phyloP scores from a whole-genome alignment of 192 early-diverging fungal species.

The Coemansia sp. region DNA sequence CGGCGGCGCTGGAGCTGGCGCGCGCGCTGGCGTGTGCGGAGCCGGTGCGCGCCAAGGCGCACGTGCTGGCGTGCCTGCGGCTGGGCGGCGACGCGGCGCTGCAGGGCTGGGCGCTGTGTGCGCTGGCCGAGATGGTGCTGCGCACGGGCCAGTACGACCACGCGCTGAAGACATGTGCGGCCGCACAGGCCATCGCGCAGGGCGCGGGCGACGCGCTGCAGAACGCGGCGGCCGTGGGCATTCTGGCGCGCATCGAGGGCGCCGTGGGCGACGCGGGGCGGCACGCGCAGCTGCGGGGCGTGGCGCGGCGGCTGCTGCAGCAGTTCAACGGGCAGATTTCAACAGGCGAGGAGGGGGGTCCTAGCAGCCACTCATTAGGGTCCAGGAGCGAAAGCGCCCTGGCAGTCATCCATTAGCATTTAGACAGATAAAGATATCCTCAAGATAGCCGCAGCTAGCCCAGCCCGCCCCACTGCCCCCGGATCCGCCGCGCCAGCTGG shows the following conservation, averaged over 20 bases:
- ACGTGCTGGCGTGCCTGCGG: constrained; percentile 29
- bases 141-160: constrained; percentile 41
- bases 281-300: constrained; percentile 27
- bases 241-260: constrained; percentile 32
- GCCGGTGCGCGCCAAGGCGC: constrained; percentile 39
- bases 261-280: constrained; percentile 35
- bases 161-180: constrained; percentile 45
- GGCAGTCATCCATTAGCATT: too few relatives aligned
- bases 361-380: too few relatives aligned
- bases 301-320: constrained; percentile 24
- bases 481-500: constrained; percentile 71
- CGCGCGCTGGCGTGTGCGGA: constrained; percentile 24
- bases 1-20: constrained; percentile 25
- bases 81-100: constrained; percentile 21
- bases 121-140: constrained; percentile 35
- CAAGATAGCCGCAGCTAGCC: too few relatives aligned
- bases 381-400: too few relatives aligned
- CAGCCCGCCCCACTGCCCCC: constrained; percentile 62
- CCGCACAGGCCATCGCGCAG: constrained; percentile 40
- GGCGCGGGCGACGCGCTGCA: constrained; percentile 34
- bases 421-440: neutral
- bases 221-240: constrained; percentile 43
- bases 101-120: constrained; percentile 44
- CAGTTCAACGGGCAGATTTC: constrained; percentile 30
- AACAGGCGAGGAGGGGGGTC: too few relatives aligned